Conservation (phyloP, 345 rosid genomes). For the Hypericum perforatum region DNA sequence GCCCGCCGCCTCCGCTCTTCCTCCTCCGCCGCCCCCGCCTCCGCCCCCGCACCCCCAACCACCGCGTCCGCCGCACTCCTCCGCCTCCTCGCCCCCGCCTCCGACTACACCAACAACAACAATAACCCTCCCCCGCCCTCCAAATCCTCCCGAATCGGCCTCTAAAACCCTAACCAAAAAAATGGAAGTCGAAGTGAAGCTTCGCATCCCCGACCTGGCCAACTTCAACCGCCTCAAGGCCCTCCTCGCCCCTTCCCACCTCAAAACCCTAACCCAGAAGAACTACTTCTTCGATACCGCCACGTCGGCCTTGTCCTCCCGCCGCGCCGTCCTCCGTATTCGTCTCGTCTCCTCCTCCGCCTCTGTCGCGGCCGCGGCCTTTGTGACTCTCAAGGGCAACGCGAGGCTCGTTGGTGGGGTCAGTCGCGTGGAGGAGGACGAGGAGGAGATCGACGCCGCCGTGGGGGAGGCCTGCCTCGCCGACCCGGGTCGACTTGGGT, state of each 20-base stretch:
- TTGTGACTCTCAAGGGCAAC: slow-evolving; percentile 47
- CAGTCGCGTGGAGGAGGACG: slow-evolving; percentile 84
- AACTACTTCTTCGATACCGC: slow-evolving; percentile 69
- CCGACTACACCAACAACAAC: slow-evolving; percentile 12
- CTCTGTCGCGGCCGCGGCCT: slow-evolving; percentile 32
- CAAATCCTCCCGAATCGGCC: slow-evolving; percentile 63
- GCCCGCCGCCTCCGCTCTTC: slow-evolving; percentile 37
- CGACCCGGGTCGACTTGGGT: slow-evolving; percentile 32
- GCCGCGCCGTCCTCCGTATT: slow-evolving; percentile 50
- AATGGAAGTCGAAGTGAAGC: slow-evolving; percentile 86
- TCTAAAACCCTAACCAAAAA: slow-evolving; percentile 11
- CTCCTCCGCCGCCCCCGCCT: slow-evolving; percentile 17
- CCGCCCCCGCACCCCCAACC: slow-evolving; percentile 21
- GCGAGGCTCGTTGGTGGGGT: slow-evolving; percentile 54
- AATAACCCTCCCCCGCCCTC: slow-evolving; percentile 34
- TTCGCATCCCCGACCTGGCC: slow-evolving; percentile 41
- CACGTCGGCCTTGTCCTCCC: slow-evolving; percentile 39
- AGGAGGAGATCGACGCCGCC: slow-evolving; percentile 50
- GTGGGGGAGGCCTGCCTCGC: slow-evolving; percentile 37
- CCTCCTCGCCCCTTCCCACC: slow-evolving; percentile 42
- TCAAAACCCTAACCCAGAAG: slow-evolving; percentile 53
- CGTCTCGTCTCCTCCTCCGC: slow-evolving; percentile 41
- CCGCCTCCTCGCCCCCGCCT: slow-evolving; percentile 36
- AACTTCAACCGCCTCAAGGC: slow-evolving; percentile 38
- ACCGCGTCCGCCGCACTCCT: slow-evolving; percentile 45